phyloP scores from a whole-genome alignment of 768 basidiomycete species.

The Gyrodon lividus region DNA sequence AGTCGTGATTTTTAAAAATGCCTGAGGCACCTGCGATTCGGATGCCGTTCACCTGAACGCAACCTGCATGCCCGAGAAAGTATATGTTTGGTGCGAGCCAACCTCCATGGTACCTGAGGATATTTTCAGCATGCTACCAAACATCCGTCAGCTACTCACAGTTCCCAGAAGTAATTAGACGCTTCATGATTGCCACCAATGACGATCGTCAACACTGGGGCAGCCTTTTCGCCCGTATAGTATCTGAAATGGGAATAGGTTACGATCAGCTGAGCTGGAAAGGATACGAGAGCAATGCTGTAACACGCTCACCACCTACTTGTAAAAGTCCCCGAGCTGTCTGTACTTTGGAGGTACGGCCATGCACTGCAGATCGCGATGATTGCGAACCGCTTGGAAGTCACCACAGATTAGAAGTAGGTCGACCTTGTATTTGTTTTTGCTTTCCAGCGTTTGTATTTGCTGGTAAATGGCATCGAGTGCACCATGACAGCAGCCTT shows the following conservation, averaged over 20 bases:
- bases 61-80: constrained; percentile 90
- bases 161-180: constrained; percentile 94
- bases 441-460: constrained; percentile 59
- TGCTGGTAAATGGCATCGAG: constrained; percentile 84
- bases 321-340: constrained; percentile 79
- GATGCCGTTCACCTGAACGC: constrained; percentile 82
- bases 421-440: constrained; percentile 69
- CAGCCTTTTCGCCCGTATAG: constrained; percentile 78
- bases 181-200: constrained; percentile 99
- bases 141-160: constrained; percentile 50
- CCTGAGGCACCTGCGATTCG: constrained; percentile 91
- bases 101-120: constrained; percentile 84
- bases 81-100: constrained; percentile 98
- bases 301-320: constrained; percentile 38
- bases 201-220: constrained; percentile 86
- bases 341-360: constrained; percentile 90
- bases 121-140: constrained; percentile 3
- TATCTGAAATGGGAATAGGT: constrained; percentile 50
- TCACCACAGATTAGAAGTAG: constrained; percentile 93
- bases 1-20: constrained; percentile 83
- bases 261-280: not conserved
- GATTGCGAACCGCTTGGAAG: constrained; percentile 90
- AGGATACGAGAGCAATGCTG: not conserved
- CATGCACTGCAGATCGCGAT: constrained; percentile 83
- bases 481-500: constrained; percentile 95